phyloP scores from a whole-genome alignment of 2,329 filamentous ascomycete species.

The Neobulgaria alba region DNA sequence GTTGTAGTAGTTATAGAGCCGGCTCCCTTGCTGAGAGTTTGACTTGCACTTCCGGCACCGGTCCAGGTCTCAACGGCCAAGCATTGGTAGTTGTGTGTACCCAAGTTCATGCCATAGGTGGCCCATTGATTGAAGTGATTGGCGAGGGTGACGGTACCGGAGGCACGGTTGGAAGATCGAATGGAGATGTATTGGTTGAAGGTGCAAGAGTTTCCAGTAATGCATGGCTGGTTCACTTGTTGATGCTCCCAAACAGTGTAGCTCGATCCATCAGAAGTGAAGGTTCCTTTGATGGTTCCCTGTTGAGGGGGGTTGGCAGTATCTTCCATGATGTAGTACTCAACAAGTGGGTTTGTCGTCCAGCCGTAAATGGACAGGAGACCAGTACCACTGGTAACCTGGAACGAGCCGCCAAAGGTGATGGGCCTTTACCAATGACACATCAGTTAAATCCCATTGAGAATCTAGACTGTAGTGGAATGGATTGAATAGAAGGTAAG shows the following conservation, averaged over 20 bases:
- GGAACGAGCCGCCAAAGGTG: constrained; percentile 33
- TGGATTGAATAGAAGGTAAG: too few relatives aligned
- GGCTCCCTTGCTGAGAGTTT: background rate
- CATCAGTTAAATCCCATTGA: too few relatives aligned
- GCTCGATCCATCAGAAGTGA: constrained; percentile 41
- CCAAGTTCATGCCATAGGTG: constrained; percentile 38
- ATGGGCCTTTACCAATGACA: too few relatives aligned
- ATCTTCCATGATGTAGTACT: constrained; percentile 51
- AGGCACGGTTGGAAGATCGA: constrained; percentile 38
- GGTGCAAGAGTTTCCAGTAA: constrained; percentile 36
- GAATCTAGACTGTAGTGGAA: too few relatives aligned
- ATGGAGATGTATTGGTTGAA: constrained; percentile 47
- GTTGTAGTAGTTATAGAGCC: background rate
- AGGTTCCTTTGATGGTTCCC: constrained; percentile 39
- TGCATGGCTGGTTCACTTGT: constrained; percentile 12
- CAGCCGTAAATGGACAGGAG: constrained; percentile 50
- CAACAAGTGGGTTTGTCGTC: constrained; percentile 44
- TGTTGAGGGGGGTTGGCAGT: constrained; percentile 40
- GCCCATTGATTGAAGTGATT: constrained; percentile 47
- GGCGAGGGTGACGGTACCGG: constrained; percentile 40
- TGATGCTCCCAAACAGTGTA: constrained; percentile 37
- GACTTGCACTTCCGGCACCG: background rate
- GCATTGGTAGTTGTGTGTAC: constrained; percentile 41
- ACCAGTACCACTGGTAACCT: constrained; percentile 29
- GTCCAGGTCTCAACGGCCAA: constrained; percentile 29